Base-by-base conservation (phyloP, 306 rosid genomes). In the Astragalus membranaceus region DNA sequence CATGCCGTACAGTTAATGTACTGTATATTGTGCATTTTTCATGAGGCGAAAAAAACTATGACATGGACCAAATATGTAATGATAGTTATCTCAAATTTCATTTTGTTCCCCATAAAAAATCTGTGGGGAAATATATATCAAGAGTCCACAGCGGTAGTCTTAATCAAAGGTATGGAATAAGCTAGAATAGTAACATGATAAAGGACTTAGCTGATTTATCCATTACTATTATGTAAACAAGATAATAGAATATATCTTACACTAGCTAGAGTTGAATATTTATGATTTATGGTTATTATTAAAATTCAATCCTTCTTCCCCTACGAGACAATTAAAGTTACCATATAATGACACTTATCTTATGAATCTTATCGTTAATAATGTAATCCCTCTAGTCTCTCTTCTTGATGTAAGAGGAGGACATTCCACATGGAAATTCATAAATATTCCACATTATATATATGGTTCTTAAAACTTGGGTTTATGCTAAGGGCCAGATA, bases 311-410 rank as follows among this genome's bases (percentile, higher is more conserved):
- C 72, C 65, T 47, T 8, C 42, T 26, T 17, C 37, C 42, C 41
- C 37, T 63, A 52, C 53, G 46, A 71, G 53, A 56, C 36, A 71
- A 66, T 49, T 49, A 55, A 30, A 73, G 72, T 52, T 70, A 58
- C 63, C 55, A 37, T 26, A 70, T 51, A 73, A 41, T 51, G 51
- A 58, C 66, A 69, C 69, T 64, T 63, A 74, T 74, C 55, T 65
- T 8, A 70, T 82, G 78, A 82, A 75, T 78, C 78, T 70, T 61
- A 70, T 70, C 69, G 16, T 63, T 14, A 66, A 43, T 76, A 64
- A 57, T 73, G 44, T 20, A 43, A 72, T 33, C 58, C 14, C 17
- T 61, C 14, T 23, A 8, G 8, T 70, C 70, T 43, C 8, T 47
- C 63, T 41, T 47, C 63, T 41, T 73, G 74, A 63, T 67, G 77